These are phyloP conservation scores for Rhizopus sp. DNA, from an alignment of 371 early-diverging fungal species.

Conservation along the genomic window DNA sequence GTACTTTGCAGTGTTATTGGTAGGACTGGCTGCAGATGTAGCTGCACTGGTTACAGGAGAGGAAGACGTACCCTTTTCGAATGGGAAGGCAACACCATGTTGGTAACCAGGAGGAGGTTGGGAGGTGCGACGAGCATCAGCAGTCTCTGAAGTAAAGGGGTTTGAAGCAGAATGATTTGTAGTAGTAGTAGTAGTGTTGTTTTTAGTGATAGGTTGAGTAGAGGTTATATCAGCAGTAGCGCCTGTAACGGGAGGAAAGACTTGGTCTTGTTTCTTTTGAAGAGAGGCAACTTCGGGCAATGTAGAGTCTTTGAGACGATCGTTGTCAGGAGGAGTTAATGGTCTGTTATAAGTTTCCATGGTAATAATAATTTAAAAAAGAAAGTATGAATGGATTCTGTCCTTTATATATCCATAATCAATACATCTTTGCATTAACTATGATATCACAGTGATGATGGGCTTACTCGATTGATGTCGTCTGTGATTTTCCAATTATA, in stretches of 20 bases:
- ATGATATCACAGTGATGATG: conserved; percentile 6
- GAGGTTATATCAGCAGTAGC: no score
- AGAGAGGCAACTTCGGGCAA: neutral
- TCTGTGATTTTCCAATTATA: neutral
- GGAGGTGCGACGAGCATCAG: neutral
- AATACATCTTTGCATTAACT: neutral
- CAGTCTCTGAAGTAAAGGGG: neutral
- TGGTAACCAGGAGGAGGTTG: neutral
- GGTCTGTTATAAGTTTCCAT: conserved; percentile 7
- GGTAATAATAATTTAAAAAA: neutral
- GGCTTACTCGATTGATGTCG: no score
- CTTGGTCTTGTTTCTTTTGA: conserved; percentile 5
- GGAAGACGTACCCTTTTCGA: neutral
- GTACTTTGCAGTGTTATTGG: neutral
- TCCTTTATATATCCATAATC: neutral
- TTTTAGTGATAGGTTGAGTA: no score
- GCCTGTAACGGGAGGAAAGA: neutral
- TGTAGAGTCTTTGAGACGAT: neutral
- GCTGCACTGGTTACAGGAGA: neutral
- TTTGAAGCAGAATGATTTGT: neutral
- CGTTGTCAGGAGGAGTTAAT: conserved; percentile 2
- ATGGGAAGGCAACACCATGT: neutral
- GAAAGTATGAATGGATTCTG: neutral
- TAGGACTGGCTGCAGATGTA: neutral
- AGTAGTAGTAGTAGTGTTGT: neutral